Evolutionary conservation across 306 rosid species (phyloP), one percentile per base, ranked within the genome.

Genomic region (Quercus gilva): DNA sequence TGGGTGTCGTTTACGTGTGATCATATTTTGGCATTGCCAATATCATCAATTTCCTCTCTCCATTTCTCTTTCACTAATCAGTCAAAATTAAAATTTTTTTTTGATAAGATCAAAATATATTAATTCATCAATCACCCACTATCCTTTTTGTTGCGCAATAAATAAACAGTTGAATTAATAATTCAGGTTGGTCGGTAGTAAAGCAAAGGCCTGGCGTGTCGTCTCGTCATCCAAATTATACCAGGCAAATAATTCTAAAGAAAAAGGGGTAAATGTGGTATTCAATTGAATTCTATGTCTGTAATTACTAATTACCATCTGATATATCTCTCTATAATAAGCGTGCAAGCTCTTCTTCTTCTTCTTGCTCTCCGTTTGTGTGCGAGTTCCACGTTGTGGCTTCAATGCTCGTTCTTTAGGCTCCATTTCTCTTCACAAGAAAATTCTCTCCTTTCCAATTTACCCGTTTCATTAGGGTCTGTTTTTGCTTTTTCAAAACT

Each of bases 161-260:
- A 49, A 49, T 49, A 3, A 49, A 49, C 17, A 13, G 14, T 12
- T 12, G 15, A 49, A 41, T 41, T 41, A 8, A 49, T 49, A 49
- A 49, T 49, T 49, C 45, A 41, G 78, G 31, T 35, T 11, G 68
- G 60, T 59, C 72, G 3, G 53, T 49, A 12, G 53, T 49, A 49
- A 49, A 49, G 52, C 25, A 53, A 55, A 73, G 37, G 19, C 67
- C 73, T 71, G 76, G 33, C 76, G 81, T 81, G 76, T 63, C 74
- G 70, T 76, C 81, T 75, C 69, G 76, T 57, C 78, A 75, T 60
- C 64, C 45, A 41, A 21, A 29, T 43, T 74, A 21, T 1, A 12
- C 15, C 7, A 5, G 63, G 2, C 3, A 63, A 63, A 63, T 26
- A 26, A 14, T 21, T 11, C 53, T 49, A 49, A 49, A 49, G 53